These are phyloP conservation scores for Eremothecium coryli DNA, from an alignment of 1,139 yeast species.

Conservation along the genomic window DNA sequence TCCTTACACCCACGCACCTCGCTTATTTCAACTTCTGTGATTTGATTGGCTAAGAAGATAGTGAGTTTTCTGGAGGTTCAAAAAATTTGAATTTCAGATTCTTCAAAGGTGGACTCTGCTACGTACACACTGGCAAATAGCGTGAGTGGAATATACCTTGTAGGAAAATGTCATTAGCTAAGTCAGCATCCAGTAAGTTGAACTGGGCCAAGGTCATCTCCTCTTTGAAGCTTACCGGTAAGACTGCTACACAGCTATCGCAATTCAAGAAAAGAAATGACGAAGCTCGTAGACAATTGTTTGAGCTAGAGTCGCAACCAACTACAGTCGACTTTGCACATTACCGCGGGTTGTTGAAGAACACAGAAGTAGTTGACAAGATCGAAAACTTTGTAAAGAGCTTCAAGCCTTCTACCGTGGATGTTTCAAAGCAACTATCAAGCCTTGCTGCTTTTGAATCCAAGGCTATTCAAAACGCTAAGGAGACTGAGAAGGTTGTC, in stretches of 20 bases:
- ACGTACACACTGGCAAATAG: too few species aligned
- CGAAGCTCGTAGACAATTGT: constrained; percentile 82
- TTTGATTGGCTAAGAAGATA: too few species aligned
- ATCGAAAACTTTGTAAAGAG: constrained; percentile 65
- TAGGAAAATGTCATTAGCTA: constrained; percentile 32
- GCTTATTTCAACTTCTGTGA: too few species aligned
- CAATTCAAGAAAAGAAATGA: constrained; percentile 97
- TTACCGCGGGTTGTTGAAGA: constrained; percentile 75
- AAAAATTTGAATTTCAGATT: too few species aligned
- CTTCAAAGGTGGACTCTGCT: too few species aligned
- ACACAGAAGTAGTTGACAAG: constrained; percentile 70
- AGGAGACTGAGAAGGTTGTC: constrained; percentile 84
- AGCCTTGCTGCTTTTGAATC: constrained; percentile 89
- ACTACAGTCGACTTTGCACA: constrained; percentile 70
- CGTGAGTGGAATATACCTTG: too few species aligned
- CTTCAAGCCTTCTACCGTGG: constrained; percentile 79
- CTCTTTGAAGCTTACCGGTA: constrained; percentile 84
- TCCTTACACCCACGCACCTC: too few species aligned
- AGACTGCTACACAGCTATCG: constrained; percentile 79
- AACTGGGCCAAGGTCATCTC: constrained; percentile 92
- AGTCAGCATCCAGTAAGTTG: constrained; percentile 75
- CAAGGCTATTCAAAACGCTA: constrained; percentile 93
- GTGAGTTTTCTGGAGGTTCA: too few species aligned
- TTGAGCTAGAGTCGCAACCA: constrained; percentile 61
- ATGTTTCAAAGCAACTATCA: constrained; percentile 81